Evolutionary conservation across 768 basidiomycete genomes (phyloP).

Genomic region (Fistulinella prunicolor): DNA sequence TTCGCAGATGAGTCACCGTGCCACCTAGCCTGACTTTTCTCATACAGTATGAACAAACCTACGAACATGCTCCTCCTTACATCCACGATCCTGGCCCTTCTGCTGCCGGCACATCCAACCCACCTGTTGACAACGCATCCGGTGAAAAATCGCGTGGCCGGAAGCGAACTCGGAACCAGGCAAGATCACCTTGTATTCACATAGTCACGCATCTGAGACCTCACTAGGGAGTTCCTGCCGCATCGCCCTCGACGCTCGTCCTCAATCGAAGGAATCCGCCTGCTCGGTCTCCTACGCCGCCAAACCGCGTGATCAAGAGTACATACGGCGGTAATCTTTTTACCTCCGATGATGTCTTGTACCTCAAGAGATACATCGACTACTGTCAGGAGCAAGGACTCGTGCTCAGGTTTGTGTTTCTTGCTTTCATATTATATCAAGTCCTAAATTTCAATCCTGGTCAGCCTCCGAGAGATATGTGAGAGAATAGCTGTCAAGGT

Average conservation of each 20-base stretch:
- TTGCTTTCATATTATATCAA: constrained; percentile 26
- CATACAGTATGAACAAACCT: constrained; percentile 51
- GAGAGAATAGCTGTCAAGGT: constrained; percentile 85
- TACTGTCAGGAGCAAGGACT: constrained; percentile 87
- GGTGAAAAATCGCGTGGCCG: constrained; percentile 59
- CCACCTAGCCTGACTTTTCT: constrained; percentile 8
- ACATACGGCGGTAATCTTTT: constrained; percentile 89
- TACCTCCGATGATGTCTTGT: constrained; percentile 77
- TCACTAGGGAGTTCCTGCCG: constrained; percentile 55
- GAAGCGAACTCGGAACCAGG: constrained; percentile 64
- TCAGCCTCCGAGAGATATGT: constrained; percentile 72
- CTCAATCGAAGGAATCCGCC: constrained; percentile 62
- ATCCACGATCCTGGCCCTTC: constrained; percentile 52
- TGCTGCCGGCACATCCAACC: constrained; percentile 40
- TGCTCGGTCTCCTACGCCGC: constrained; percentile 81
- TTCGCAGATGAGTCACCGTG: background rate
- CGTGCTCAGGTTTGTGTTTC: constrained; percentile 59
- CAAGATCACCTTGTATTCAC: constrained; percentile 18
- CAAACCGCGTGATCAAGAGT: constrained; percentile 79
- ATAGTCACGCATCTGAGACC: constrained; percentile 1
- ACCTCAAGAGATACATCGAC: constrained; percentile 85
- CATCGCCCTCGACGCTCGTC: constrained; percentile 64
- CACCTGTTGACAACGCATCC: constrained; percentile 21
- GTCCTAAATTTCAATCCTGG: background rate
- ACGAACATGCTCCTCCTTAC: constrained; percentile 55